phyloP scores from a whole-genome alignment of 108 stramenopile species.

The Aurantiochytrium sp. region DNA sequence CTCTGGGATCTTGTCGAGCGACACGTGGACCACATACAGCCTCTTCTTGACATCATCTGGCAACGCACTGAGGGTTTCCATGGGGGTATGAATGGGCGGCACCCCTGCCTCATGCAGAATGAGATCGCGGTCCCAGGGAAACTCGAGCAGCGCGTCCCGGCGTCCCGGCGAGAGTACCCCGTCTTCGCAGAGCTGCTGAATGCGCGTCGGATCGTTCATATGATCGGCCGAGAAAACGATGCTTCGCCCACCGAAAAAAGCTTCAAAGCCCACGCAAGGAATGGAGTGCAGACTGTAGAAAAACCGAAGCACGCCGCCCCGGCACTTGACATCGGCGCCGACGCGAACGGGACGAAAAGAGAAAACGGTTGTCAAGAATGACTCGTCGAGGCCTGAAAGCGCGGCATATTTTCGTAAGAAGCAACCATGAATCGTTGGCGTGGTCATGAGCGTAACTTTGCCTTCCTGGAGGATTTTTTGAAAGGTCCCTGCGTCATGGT shows the following conservation, averaged over 20 bases:
- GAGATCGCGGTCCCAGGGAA: slow-evolving; percentile 38
- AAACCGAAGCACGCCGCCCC: slow-evolving; percentile 26
- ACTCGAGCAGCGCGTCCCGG: slow-evolving; percentile 34
- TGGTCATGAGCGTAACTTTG: slow-evolving; percentile 26
- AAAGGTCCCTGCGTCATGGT: slow-evolving; percentile 37
- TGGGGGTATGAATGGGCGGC: slow-evolving; percentile 36
- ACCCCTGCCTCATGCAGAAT: slow-evolving; percentile 35
- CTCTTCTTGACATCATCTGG: slow-evolving; percentile 31
- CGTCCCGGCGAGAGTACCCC: slow-evolving; percentile 32
- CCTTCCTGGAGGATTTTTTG: slow-evolving; percentile 30
- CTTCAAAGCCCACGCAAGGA: slow-evolving; percentile 32
- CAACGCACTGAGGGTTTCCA: slow-evolving; percentile 21
- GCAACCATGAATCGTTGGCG: slow-evolving; percentile 26
- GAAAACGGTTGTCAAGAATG: slow-evolving; percentile 3
- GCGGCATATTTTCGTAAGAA: slow-evolving; percentile 35
- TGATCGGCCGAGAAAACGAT: slow-evolving; percentile 36
- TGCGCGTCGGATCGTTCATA: slow-evolving; percentile 36
- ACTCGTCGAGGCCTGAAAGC: slow-evolving; percentile 16
- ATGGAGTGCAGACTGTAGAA: slow-evolving; percentile 38
- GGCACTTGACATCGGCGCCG: slow-evolving; percentile 16
- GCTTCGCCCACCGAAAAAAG: slow-evolving; percentile 26
- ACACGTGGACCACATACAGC: slow-evolving; percentile 36
- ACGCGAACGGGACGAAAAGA: slow-evolving; percentile 23
- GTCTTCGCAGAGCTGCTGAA: slow-evolving; percentile 22
- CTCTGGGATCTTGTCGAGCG: slow-evolving; percentile 22